These are phyloP conservation scores for Leccinum huronense DNA, from an alignment of 1,284 basidiomycete species.

Conservation along the genomic window DNA sequence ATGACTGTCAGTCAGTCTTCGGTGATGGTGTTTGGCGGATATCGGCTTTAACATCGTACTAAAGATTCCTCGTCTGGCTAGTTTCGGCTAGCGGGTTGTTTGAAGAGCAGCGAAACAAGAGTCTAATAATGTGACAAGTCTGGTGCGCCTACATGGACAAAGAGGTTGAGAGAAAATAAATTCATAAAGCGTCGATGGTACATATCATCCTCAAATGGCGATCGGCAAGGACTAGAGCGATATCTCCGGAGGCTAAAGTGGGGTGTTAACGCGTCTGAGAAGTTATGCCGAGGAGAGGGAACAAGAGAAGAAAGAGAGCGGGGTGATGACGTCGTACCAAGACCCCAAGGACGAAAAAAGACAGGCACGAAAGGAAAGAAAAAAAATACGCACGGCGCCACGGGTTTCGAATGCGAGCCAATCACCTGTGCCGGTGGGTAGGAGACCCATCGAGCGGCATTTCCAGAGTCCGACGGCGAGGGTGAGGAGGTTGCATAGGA, in stretches of 20 bases:
- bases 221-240: too few species aligned
- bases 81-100: too few species aligned
- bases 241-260: neutral
- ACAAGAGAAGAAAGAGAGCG: neutral
- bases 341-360: neutral
- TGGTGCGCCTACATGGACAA: too few species aligned
- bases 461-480: constrained; percentile 86
- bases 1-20: too few species aligned
- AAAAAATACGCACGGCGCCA: constrained; percentile 51
- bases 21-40: too few species aligned
- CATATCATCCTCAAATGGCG: too few species aligned
- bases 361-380: neutral
- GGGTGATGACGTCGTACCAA: neutral
- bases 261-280: neutral
- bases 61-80: too few species aligned
- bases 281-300: neutral
- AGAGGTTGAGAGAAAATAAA: too few species aligned
- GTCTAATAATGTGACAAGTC: too few species aligned
- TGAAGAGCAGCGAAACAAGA: too few species aligned
- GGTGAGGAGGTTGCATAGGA: constrained; percentile 70
- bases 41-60: too few species aligned
- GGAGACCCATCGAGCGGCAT: constrained; percentile 84
- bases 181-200: too few species aligned
- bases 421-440: constrained; percentile 86
- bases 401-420: constrained; percentile 90